Percentiles rank a stretch among this genome's conserved stretches.
Conservation (phyloP, 2,329 filamentous ascomycete species). For the Monosporascus sp. region DNA sequence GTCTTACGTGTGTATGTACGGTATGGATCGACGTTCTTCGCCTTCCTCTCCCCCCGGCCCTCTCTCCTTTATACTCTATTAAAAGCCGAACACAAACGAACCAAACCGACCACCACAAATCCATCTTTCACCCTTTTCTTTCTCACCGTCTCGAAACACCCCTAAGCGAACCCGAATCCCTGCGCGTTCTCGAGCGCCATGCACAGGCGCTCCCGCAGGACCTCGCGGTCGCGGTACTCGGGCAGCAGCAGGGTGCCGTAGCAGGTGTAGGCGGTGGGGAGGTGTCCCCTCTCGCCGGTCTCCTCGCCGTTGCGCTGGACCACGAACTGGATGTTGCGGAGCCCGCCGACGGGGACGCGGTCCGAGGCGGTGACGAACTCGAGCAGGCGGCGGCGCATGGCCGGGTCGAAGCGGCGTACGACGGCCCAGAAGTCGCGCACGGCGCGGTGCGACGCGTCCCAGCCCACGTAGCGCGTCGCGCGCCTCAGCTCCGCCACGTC, state of each 20-base stretch:
- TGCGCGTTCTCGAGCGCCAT: constrained; percentile 84
- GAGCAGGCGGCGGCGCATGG: constrained; percentile 69
- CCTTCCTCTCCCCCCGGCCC: no score
- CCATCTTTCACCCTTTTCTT: neutral
- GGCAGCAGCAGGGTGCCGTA: constrained; percentile 85
- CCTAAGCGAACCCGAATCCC: constrained; percentile 78
- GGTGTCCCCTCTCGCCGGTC: constrained; percentile 43
- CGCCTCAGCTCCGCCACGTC: constrained; percentile 68
- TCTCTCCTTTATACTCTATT: no score
- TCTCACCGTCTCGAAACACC: constrained; percentile 3
- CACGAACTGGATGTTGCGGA: constrained; percentile 75
- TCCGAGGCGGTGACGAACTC: constrained; percentile 96
- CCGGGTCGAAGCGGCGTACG: constrained; percentile 60
- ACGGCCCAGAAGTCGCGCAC: constrained; percentile 82
- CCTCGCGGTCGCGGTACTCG: constrained; percentile 67
- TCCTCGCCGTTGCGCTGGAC: constrained; percentile 72
- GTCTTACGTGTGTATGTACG: no score
- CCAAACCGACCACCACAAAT: no score
- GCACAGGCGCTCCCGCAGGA: constrained; percentile 68
- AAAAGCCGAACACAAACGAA: no score
- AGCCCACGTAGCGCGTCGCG: constrained; percentile 76
- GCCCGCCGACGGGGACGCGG: constrained; percentile 80
- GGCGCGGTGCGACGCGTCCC: constrained; percentile 61
- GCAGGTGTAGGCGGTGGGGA: constrained; percentile 90
- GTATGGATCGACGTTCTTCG: no score